Percentiles rank a stretch among this genome's conserved stretches.
phyloP scores from a whole-genome alignment of 2,329 filamentous ascomycete species.

The Rhinocladiella mackenziei region DNA sequence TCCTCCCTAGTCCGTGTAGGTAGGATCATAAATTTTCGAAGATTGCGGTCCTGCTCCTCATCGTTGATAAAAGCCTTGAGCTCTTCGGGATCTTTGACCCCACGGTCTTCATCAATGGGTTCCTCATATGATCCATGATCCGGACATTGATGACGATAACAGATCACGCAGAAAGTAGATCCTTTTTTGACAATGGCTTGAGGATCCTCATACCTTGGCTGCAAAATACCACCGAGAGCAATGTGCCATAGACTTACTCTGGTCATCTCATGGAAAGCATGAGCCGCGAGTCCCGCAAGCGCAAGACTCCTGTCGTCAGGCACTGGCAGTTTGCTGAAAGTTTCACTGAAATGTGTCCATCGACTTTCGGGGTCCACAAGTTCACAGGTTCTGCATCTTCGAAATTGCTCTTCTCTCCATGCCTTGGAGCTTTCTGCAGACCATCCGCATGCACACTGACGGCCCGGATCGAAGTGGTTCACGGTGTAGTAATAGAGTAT shows the following conservation, averaged over 20 bases:
- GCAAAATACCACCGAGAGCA: conserved; percentile 12
- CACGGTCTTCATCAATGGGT: conserved; percentile 9
- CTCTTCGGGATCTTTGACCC: conserved; percentile 13
- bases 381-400: conserved; percentile 14
- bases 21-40: conserved; percentile 17
- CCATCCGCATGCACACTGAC: background rate
- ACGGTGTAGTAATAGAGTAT: conserved; percentile 18
- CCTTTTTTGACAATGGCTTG: background rate
- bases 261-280: conserved; percentile 19
- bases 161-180: conserved; percentile 24
- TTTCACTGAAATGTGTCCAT: conserved; percentile 6
- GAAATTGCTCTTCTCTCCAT: conserved; percentile 9
- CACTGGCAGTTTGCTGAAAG: conserved; percentile 10
- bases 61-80: conserved; percentile 26
- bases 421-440: background rate
- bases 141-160: conserved; percentile 29
- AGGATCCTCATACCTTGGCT: conserved; percentile 11
- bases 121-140: conserved; percentile 28
- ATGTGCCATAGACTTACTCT: conserved; percentile 28
- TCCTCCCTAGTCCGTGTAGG: background rate
- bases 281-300: conserved; percentile 14
- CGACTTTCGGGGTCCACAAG: conserved; percentile 12
- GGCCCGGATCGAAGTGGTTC: conserved; percentile 6
- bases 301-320: conserved; percentile 19
- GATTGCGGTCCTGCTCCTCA: conserved; percentile 24